Percentiles rank a stretch among this genome's conserved stretches.
phyloP scores from a whole-genome alignment of 352 stramenopile species.

The Phytophthora constricta region DNA sequence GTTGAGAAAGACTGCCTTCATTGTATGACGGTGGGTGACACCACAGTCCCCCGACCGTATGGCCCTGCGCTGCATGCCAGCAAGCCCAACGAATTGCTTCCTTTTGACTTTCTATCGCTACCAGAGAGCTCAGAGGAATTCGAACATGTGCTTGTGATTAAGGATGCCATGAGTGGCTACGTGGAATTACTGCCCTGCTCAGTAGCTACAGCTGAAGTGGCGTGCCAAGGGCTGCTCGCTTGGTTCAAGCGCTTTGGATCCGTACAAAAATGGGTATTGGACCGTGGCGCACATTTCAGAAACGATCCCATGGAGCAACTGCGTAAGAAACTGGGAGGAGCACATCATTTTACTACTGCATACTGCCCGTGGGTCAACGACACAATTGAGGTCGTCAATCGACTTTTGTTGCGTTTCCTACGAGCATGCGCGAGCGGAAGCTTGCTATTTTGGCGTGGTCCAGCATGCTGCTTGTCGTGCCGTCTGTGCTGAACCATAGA shows the following conservation, averaged over 20 bases:
- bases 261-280: constrained; percentile 28
- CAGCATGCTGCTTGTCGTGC: neutral
- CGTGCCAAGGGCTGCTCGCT: constrained; percentile 6
- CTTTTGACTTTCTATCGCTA: constrained; percentile 46
- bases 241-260: constrained; percentile 23
- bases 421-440: neutral
- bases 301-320: constrained; percentile 35
- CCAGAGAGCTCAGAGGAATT: constrained; percentile 1
- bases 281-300: constrained; percentile 40
- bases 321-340: neutral
- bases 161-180: constrained; percentile 42
- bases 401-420: constrained; percentile 10
- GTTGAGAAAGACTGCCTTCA: constrained; percentile 25
- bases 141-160: constrained; percentile 38
- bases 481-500: constrained; percentile 9
- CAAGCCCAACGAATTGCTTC: constrained; percentile 42
- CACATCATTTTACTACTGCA: constrained; percentile 34
- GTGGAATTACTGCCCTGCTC: constrained; percentile 28
- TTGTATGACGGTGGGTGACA: constrained; percentile 6
- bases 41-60: constrained; percentile 9
- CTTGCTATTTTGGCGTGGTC: neutral
- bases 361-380: constrained; percentile 43
- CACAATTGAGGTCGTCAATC: constrained; percentile 40
- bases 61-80: constrained; percentile 27
- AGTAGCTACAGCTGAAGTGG: neutral